A percentile compares a stretch with the other conserved stretches of the same genome.
These are phyloP conservation scores for Didymella glomerata DNA, from an alignment of 2,329 filamentous ascomycete species.

Conservation along the genomic window DNA sequence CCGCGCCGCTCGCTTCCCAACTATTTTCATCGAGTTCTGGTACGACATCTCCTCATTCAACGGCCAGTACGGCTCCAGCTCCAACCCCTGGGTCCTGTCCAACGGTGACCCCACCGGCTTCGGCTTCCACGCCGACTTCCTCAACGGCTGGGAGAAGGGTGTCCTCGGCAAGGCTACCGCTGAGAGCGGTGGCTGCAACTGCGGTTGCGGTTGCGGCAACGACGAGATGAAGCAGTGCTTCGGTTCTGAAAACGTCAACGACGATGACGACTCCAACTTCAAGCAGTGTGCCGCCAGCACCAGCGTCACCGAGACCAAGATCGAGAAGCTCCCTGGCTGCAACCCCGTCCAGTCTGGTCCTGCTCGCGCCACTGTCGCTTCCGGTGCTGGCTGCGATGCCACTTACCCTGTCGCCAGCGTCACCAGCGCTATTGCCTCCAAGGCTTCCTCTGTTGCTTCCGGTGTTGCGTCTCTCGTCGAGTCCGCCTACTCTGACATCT, in stretches of 20 bases:
- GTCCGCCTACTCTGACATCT: slow-evolving; percentile 3
- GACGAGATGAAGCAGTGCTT: slow-evolving; percentile 51
- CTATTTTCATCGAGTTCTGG: slow-evolving; percentile 53
- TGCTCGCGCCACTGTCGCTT: slow-evolving; percentile 37
- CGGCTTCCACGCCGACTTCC: slow-evolving; percentile 51
- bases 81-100: slow-evolving; percentile 47
- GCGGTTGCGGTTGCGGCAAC: slow-evolving; percentile 49
- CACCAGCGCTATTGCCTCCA: slow-evolving; percentile 15
- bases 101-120: slow-evolving; percentile 51
- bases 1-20: slow-evolving; percentile 46
- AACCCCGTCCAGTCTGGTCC: slow-evolving; percentile 51
- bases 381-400: slow-evolving; percentile 41
- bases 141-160: slow-evolving; percentile 51
- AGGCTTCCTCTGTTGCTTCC: slow-evolving; percentile 3
- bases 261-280: slow-evolving; percentile 40
- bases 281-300: slow-evolving; percentile 38
- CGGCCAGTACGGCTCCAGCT: slow-evolving; percentile 41
- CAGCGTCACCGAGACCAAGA: slow-evolving; percentile 25
- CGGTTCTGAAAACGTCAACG: slow-evolving; percentile 46
- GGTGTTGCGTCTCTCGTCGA: slow-evolving; percentile 4
- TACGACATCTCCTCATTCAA: slow-evolving; percentile 49
- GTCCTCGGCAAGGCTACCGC: slow-evolving; percentile 48
- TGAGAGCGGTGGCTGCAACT: slow-evolving; percentile 47
- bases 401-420: slow-evolving; percentile 15
- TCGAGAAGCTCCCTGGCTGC: slow-evolving; percentile 50